Conservation (phyloP, 208 protist species). For the Acanthamoeba sp. region DNA sequence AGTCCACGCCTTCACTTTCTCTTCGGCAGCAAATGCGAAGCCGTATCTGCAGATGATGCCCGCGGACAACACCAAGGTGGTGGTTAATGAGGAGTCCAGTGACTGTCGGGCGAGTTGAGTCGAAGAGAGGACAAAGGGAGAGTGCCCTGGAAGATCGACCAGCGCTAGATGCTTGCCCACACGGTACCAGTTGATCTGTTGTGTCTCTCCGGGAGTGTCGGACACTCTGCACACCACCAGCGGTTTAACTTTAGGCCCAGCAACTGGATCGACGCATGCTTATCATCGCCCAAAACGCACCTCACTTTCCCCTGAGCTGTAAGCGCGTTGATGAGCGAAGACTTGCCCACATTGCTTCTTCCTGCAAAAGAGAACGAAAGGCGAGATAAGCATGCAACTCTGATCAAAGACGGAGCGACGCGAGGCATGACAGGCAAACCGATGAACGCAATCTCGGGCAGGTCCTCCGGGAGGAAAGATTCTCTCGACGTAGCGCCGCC, state of each 20-base stretch:
- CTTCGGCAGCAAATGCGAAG: conserved; percentile 6
- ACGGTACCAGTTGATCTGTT: conserved; percentile 27
- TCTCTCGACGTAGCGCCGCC: neutral
- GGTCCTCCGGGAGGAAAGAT: neutral
- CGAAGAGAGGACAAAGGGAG: neutral
- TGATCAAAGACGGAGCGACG: neutral
- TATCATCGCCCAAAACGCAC: no score
- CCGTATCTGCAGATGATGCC: conserved; percentile 12
- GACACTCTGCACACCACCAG: neutral
- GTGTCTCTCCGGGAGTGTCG: neutral
- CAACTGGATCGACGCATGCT: no score
- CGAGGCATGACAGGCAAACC: neutral
- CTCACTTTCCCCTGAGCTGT: conserved; percentile 32
- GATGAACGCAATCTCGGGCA: conserved; percentile 41
- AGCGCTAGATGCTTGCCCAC: neutral
- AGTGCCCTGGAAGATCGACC: conserved; percentile 34
- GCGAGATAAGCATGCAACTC: no score
- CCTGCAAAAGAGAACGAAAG: no score
- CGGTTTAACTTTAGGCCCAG: no score
- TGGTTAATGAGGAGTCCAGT: no score
- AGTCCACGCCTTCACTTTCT: conserved; percentile 7
- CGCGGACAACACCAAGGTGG: no score
- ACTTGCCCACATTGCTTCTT: conserved; percentile 48
- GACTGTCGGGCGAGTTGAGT: no score
- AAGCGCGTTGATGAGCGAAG: conserved; percentile 43